Conservation (phyloP, 164 flowering plant genomes). For the Tetracentron sinense region DNA sequence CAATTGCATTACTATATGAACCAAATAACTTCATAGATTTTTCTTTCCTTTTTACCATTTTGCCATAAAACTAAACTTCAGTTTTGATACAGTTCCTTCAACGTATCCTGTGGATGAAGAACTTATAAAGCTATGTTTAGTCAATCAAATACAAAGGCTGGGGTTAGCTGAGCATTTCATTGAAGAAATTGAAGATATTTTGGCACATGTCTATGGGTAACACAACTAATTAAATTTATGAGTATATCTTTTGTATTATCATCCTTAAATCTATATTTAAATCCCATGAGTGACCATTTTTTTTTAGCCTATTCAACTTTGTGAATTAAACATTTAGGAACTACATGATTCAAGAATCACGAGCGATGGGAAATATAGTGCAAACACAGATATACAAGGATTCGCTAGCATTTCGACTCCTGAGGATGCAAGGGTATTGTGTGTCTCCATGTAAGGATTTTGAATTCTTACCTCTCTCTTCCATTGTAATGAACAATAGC, state of each 20-base stretch:
- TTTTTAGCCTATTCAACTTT: conserved; percentile 26
- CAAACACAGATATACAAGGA: too few relatives aligned
- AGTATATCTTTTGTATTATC: too few relatives aligned
- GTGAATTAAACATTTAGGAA: conserved; percentile 19
- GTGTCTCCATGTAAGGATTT: conserved; percentile 10
- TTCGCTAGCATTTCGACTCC: not conserved
- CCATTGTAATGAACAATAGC: too few relatives aligned
- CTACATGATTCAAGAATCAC: too few relatives aligned
- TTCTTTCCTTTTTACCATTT: not conserved
- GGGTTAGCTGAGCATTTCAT: conserved; percentile 19
- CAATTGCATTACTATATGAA: too few relatives aligned
- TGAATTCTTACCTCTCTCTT: too few relatives aligned
- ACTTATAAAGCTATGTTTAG: conserved; percentile 19
- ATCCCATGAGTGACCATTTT: too few relatives aligned
- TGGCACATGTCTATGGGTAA: conserved; percentile 21
- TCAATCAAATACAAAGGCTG: conserved; percentile 24
- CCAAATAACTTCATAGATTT: too few relatives aligned
- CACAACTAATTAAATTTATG: not conserved
- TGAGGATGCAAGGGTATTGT: conserved; percentile 29
- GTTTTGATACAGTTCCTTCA: conserved; percentile 20
- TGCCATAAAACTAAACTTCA: too few relatives aligned
- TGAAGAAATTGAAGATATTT: conserved; percentile 16
- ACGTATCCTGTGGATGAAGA: conserved; percentile 20
- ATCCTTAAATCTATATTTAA: too few relatives aligned
- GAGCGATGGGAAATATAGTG: too few relatives aligned